A percentile compares a stretch with the other conserved stretches of the same genome.
Conservation (phyloP, 345 rosid genomes). For the Arabidopsis thaliana region DNA sequence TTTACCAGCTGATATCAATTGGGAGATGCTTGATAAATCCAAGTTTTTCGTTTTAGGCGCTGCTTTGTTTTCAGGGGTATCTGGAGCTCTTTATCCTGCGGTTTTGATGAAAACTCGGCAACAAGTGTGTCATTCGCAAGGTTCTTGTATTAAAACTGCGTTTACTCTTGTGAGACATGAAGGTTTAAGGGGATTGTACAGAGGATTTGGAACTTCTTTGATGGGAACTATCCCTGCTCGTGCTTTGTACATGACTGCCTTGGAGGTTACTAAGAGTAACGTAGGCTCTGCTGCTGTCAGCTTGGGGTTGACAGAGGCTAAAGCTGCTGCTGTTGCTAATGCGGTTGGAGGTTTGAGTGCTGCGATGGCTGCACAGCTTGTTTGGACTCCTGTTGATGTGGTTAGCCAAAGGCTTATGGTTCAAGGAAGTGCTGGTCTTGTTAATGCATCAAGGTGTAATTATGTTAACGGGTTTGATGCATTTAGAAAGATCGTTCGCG, state of each 20-base stretch:
- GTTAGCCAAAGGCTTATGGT: constrained; percentile 96
- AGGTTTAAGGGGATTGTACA: constrained; percentile 77
- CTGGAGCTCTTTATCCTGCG: constrained; percentile 85
- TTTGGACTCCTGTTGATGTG: constrained; percentile 97
- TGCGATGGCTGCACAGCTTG: constrained; percentile 92
- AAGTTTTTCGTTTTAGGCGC: constrained; percentile 90
- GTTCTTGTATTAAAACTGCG: constrained; percentile 61
- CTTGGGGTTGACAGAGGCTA: constrained; percentile 72
- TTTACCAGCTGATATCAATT: constrained; percentile 83
- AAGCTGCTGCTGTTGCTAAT: constrained; percentile 73
- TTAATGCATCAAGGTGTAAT: constrained; percentile 58
- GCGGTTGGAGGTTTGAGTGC: constrained; percentile 84
- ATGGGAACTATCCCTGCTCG: constrained; percentile 95
- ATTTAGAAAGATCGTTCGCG: constrained; percentile 66
- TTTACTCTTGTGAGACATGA: constrained; percentile 62
- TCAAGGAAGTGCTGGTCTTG: constrained; percentile 54
- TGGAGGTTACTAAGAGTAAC: constrained; percentile 86
- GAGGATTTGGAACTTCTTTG: constrained; percentile 91
- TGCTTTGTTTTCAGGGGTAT: constrained; percentile 86
- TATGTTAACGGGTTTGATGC: constrained; percentile 85
- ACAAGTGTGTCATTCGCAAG: constrained; percentile 69
- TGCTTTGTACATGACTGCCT: constrained; percentile 84
- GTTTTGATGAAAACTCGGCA: constrained; percentile 88
- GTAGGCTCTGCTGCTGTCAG: constrained; percentile 72
- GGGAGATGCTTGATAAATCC: constrained; percentile 98